A percentile compares a stretch with the other conserved stretches of the same genome.
Evolutionary conservation across 2,329 filamentous ascomycete species (phyloP).

Genomic region (Trichophyton schoenleinii): DNA sequence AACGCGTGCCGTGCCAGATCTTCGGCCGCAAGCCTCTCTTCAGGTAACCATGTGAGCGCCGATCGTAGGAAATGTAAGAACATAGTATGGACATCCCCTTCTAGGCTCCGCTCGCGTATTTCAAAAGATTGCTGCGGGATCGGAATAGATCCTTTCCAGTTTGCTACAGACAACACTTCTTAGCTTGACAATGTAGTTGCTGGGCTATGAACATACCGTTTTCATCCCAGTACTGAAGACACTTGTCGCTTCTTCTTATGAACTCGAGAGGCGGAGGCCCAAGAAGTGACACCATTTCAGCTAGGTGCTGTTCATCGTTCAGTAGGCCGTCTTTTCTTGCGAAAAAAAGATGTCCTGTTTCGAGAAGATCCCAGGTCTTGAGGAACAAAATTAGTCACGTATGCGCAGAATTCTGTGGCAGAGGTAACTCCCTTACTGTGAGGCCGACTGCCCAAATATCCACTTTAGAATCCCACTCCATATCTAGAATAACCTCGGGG

Average conservation of each 20-base stretch:
- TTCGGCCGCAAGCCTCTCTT: background rate
- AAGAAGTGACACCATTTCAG: background rate
- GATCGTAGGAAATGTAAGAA: background rate
- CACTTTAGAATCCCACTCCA: no score
- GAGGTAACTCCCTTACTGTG: no score
- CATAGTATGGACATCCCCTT: background rate
- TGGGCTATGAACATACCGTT: background rate
- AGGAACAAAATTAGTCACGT: no score
- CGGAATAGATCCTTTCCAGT: background rate
- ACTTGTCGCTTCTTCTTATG: background rate
- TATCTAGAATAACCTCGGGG: no score
- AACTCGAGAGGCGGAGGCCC: background rate
- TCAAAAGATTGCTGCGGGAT: background rate
- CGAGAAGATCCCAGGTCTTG: background rate
- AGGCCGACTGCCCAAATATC: no score
- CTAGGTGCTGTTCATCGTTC: background rate
- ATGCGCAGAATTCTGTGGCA: no score
- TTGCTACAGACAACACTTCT: background rate
- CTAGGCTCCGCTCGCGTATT: background rate
- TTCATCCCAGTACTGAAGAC: background rate
- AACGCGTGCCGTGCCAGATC: background rate
- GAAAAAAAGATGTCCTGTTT: background rate
- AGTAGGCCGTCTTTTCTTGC: background rate
- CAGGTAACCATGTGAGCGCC: background rate
- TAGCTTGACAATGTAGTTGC: background rate